Conservation (phyloP, 164 flowering plant species). For the Hamamelis virginiana region DNA sequence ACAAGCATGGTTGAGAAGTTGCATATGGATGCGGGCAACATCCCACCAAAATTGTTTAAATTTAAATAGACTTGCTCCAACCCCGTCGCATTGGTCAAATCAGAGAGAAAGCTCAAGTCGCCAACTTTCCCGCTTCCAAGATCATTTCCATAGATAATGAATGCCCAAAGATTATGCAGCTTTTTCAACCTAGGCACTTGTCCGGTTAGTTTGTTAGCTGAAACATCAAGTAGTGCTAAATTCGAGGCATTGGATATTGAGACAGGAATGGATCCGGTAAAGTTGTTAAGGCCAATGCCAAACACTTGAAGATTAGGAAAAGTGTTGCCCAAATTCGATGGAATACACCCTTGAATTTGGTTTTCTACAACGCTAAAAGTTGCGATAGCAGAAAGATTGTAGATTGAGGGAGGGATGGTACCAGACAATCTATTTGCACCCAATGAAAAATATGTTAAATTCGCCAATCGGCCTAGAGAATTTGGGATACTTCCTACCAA, state of each 20-base stretch:
- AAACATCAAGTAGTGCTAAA: neutral
- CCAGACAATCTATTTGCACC: slow-evolving; percentile 15
- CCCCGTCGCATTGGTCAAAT: slow-evolving; percentile 20
- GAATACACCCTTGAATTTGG: slow-evolving; percentile 15
- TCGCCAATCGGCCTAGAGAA: slow-evolving; percentile 4
- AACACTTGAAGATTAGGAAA: slow-evolving; percentile 22
- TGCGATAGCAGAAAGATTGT: slow-evolving; percentile 11
- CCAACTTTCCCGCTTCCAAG: slow-evolving; percentile 18
- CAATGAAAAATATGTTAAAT: neutral
- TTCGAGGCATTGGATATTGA: slow-evolving; percentile 20
- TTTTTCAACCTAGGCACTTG: slow-evolving; percentile 9
- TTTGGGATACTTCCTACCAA: slow-evolving; percentile 13
- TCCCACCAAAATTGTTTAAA: slow-evolving; percentile 15
- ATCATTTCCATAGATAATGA: neutral
- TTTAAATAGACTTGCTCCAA: slow-evolving; percentile 4
- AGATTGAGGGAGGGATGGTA: slow-evolving; percentile 13
- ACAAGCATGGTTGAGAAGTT: slow-evolving; percentile 27
- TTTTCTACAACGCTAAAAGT: neutral
- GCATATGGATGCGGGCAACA: slow-evolving; percentile 14
- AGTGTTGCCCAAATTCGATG: slow-evolving; percentile 4
- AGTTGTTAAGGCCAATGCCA: neutral
- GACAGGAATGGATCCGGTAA: slow-evolving; percentile 25
- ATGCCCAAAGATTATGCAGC: neutral
- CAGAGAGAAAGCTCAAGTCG: slow-evolving; percentile 32
- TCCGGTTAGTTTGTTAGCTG: slow-evolving; percentile 18